Base-by-base conservation (phyloP, 2,329 filamentous ascomycete genomes). In the Trichophyton simii region DNA sequence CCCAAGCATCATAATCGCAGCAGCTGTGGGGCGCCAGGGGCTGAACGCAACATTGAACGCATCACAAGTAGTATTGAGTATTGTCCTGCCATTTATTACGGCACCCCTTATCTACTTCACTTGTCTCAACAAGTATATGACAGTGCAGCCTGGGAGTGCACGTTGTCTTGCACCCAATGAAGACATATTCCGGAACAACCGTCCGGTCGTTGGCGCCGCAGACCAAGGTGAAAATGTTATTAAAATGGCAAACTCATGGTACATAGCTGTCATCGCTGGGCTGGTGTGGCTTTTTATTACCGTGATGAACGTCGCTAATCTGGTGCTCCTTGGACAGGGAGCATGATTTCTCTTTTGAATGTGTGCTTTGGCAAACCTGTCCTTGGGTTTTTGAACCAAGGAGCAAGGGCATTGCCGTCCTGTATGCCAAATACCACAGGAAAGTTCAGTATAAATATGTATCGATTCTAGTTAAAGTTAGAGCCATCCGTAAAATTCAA, bases 31-130 rank as follows among this genome's bases (percentile, higher is more conserved):
- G 0, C 81, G 83, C 22, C 72, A 83, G 0, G 89, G 89, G 0
- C 77, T 95, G 3, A 84, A 84, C 52, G 80, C 80, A 3, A 88
- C 89, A 0, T 76, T 95, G 34, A 89, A 87, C 31, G 90, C 82
- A 0, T 86, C 82, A 2, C 90, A 95, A 72, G 89, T 95, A 5
- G 87, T 83, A 0, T 78, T 95, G 13, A 89, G 86, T 67, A 81
- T 91, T 9, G 87, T 91, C 11, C 72, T 95, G 59, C 90, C 90
- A 0, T 91, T 95, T 69, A 83, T 92, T n/a, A 85, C 83, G 0
- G 88, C 89, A 0, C 90, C 90, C 1, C 76, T 95, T 36, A 87
- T 95, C 61, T 95, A 88, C 75, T 95, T 95, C 68, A 95, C 90
- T 0, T 89, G 87, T 67, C 80, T 86, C 50, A 82, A 84, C 66